Evolutionary conservation across 2,329 filamentous ascomycete genomes (phyloP), one percentile per base, ranked within the genome.

Genomic region (Cladosporium sp.): DNA sequence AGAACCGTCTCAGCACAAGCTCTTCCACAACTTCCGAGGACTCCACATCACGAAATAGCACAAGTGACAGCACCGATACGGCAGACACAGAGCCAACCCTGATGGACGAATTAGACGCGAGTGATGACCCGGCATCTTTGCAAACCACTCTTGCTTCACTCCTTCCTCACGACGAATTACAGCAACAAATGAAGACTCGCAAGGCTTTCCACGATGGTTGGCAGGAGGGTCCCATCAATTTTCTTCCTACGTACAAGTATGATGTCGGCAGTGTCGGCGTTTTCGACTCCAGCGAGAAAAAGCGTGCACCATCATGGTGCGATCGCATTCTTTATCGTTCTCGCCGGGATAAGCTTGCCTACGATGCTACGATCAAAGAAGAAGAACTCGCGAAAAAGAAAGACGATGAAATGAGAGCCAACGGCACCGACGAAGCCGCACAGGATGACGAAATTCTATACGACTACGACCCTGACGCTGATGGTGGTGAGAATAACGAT

Each of bases 241-340:
- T 98, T 62, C 67, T 97, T 13, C 93, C 93, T 1, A 94, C 93
- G 0, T 98, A 98, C 69, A 98, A 98, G 67, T 98, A 98, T 59
- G 94, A 98, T 62, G 77, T 95, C 22, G 93, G 93, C n/a, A 95
- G 86, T 25, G 82, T 95, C 27, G 88, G 88, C 2, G 79, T 90
- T 25, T 98, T 96, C 65, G 94, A 98, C 69, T 89, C 91, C 0
- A 95, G 91, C 57, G 93, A 97, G 65, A 98, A 98, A 72, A 85
- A 85, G 56, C 80, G 94, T 47, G 86, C 88, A 2, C 93, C 93
- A 2, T 95, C 90, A 64, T 98, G 93, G 92, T 98, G 93, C 66
- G 93, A 98, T 69, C 85, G 93, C 13, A 91, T 98, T 39, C 69
- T 98, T 1, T 98, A 84, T 66, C 79, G 92, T 7, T 93, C 89